Evolutionary conservation across 2,329 filamentous ascomycete species (phyloP).

Genomic region (Aspergillus neoniger): DNA sequence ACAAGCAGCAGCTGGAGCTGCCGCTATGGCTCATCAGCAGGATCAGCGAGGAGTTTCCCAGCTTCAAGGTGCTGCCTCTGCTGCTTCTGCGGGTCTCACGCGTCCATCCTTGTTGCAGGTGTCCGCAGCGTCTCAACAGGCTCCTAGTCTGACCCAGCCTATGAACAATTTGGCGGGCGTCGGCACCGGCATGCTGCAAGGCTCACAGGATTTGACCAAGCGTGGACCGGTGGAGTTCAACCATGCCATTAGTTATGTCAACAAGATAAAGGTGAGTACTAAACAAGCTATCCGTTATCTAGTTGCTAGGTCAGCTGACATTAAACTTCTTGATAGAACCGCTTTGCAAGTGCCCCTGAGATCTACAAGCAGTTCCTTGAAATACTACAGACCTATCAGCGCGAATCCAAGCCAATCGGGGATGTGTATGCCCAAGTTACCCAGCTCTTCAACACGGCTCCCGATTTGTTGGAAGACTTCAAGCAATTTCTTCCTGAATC

Average conservation of each 20-base stretch:
- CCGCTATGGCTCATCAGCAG: slow-evolving; percentile 58
- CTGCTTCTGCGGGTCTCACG: slow-evolving; percentile 53
- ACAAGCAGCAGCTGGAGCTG: slow-evolving; percentile 48
- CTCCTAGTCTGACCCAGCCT: slow-evolving; percentile 50
- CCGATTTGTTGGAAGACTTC: slow-evolving; percentile 94
- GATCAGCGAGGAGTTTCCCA: slow-evolving; percentile 68
- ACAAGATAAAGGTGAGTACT: slow-evolving; percentile 89
- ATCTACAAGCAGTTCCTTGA: slow-evolving; percentile 99
- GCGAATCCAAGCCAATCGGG: slow-evolving; percentile 96
- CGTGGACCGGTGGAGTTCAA: slow-evolving; percentile 97
- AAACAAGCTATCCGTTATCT: neutral
- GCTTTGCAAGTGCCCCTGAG: slow-evolving; percentile 92
- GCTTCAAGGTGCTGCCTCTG: slow-evolving; percentile 65
- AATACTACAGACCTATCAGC: slow-evolving; percentile 95
- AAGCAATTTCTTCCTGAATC: slow-evolving; percentile 98
- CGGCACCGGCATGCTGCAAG: slow-evolving; percentile 59
- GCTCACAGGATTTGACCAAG: slow-evolving; percentile 68
- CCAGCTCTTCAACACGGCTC: slow-evolving; percentile 85
- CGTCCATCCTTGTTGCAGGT: slow-evolving; percentile 54
- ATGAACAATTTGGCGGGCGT: slow-evolving; percentile 64
- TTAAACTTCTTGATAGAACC: slow-evolving; percentile 64
- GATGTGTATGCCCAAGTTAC: slow-evolving; percentile 98
- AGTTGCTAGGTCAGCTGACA: neutral
- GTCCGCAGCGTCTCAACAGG: slow-evolving; percentile 46
- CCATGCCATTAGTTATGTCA: slow-evolving; percentile 98